phyloP scores from a whole-genome alignment of 2,329 filamentous ascomycete species.

The Ambrosiella cleistominuta region DNA sequence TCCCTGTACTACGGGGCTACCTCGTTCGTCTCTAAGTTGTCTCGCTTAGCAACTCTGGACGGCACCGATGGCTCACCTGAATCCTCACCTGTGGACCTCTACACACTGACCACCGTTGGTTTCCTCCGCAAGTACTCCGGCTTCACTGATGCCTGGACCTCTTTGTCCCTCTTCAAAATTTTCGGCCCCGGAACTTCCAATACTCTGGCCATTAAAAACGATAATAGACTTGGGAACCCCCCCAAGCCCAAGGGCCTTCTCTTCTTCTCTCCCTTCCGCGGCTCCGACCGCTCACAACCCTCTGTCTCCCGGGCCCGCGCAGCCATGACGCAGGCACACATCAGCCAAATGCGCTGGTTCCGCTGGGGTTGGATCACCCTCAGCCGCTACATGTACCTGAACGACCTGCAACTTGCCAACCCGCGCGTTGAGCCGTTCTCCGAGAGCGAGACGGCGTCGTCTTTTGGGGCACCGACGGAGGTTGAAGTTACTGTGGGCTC shows the following conservation, averaged over 20 bases:
- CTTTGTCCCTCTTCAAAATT: conserved; percentile 40
- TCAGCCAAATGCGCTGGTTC: conserved; percentile 98
- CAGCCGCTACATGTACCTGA: conserved; percentile 89
- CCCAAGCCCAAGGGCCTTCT: conserved; percentile 41
- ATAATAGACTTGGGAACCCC: conserved; percentile 18
- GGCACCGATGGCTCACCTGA: conserved; percentile 3
- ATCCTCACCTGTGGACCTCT: conserved; percentile 45
- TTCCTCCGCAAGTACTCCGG: conserved; percentile 66
- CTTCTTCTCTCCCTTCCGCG: conserved; percentile 53
- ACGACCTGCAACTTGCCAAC: conserved; percentile 52
- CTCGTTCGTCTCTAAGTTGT: conserved; percentile 50
- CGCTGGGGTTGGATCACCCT: conserved; percentile 86
- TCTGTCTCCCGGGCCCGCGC: conserved; percentile 45
- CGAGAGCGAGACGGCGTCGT: background rate
- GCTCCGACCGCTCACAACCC: conserved; percentile 20
- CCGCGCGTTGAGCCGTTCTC: conserved; percentile 14
- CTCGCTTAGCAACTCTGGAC: conserved; percentile 22
- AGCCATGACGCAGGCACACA: conserved; percentile 80
- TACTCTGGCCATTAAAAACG: conserved; percentile 9
- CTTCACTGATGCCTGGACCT: conserved; percentile 58
- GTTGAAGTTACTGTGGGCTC: background rate
- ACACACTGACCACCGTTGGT: conserved; percentile 60
- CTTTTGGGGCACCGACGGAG: background rate
- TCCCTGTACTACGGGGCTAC: conserved; percentile 71
- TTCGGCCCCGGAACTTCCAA: conserved; percentile 16